These are phyloP conservation scores for Cerrena zonata DNA, from an alignment of 1,284 basidiomycete species.

Conservation along the genomic window DNA sequence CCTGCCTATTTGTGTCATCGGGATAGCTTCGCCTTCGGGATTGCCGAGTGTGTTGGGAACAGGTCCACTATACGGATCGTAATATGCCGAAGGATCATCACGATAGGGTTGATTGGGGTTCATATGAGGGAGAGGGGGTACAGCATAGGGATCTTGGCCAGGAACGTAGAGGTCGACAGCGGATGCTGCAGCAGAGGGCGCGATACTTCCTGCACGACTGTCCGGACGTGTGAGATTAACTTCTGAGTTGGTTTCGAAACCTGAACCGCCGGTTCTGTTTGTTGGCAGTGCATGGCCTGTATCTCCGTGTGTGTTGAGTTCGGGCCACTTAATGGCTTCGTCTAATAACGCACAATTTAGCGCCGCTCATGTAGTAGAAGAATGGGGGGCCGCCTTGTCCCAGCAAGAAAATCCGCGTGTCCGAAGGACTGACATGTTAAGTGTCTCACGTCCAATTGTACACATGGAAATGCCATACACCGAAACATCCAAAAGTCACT, in stretches of 20 bases:
- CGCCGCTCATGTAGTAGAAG: too few species aligned
- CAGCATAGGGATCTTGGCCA: slow-evolving; percentile 64
- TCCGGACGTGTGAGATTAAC: slow-evolving; percentile 47
- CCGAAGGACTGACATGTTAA: too few species aligned
- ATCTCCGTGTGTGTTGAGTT: slow-evolving; percentile 62
- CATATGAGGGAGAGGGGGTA: slow-evolving; percentile 76
- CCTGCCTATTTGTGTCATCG: slow-evolving; percentile 67
- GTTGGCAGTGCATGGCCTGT: slow-evolving; percentile 51
- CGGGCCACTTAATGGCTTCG: slow-evolving; percentile 83
- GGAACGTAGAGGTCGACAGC: slow-evolving; percentile 38
- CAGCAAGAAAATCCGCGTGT: too few species aligned
- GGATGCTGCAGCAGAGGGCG: slow-evolving; percentile 42
- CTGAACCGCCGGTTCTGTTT: slow-evolving; percentile 53
- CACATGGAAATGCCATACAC: too few species aligned
- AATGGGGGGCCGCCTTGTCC: too few species aligned
- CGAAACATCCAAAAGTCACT: too few species aligned
- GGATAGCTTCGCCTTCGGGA: slow-evolving; percentile 49
- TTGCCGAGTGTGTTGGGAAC: slow-evolving; percentile 54
- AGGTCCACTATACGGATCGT: slow-evolving; percentile 70
- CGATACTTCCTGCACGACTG: slow-evolving; percentile 32
- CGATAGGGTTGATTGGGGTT: slow-evolving; percentile 68
- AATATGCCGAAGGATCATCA: slow-evolving; percentile 65
- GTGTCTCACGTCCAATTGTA: too few species aligned
- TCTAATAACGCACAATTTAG: too few species aligned
- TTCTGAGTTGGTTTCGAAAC: slow-evolving; percentile 59